Evolutionary conservation across 768 basidiomycete species (phyloP).

Genomic region (Collybiopsis luxurians): DNA sequence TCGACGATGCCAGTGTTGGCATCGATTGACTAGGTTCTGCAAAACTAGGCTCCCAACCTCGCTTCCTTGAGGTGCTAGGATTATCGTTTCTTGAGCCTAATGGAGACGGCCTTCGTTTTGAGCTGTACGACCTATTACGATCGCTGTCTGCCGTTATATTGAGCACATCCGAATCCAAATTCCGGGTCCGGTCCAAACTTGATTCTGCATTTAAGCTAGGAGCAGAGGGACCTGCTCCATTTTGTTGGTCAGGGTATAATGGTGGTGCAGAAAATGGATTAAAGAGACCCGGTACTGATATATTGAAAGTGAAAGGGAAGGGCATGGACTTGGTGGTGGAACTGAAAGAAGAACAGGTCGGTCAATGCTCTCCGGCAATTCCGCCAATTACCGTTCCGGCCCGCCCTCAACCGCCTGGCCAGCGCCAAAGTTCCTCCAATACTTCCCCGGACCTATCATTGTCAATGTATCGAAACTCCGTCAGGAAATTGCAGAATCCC

Average conservation of each 20-base stretch:
- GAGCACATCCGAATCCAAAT: neutral
- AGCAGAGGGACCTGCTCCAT: neutral
- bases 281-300: constrained; percentile 59
- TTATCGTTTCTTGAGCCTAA: constrained; percentile 23
- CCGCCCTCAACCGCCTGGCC: no score
- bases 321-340: constrained; percentile 17
- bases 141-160: neutral
- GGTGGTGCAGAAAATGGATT: constrained; percentile 55
- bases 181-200: neutral
- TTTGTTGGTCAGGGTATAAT: constrained; percentile 16
- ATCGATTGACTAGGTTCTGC: constrained; percentile 53
- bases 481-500: no score
- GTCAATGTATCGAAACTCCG: no score
- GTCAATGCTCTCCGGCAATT: no score
- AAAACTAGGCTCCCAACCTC: constrained; percentile 71
- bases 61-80: constrained; percentile 43
- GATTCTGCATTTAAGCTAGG: neutral
- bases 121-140: constrained; percentile 3
- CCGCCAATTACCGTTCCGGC: no score
- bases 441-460: no score
- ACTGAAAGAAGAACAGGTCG: no score
- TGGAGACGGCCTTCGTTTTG: constrained; percentile 33
- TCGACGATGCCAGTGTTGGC: constrained; percentile 50
- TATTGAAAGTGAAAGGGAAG: constrained; percentile 73
- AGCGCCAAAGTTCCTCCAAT: no score